Percentiles rank a stretch among this genome's conserved stretches.
Evolutionary conservation across 495 filamentous ascomycete species (phyloP).

Genomic region (Aspergillus hancockii): DNA sequence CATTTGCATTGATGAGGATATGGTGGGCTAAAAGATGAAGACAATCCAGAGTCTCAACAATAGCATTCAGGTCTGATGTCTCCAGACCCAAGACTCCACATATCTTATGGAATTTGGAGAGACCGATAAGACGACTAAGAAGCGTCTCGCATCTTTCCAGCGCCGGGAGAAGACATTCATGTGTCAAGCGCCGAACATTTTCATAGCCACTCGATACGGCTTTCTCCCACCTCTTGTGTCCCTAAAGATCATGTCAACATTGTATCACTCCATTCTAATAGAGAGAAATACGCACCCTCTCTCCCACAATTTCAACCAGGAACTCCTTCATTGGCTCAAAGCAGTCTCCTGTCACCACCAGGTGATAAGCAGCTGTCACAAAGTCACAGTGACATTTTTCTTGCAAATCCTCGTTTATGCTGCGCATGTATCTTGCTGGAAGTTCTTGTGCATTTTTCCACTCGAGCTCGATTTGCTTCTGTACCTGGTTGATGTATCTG

Average conservation of each 20-base stretch:
- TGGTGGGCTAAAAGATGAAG: constrained; percentile 72
- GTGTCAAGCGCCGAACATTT: constrained; percentile 72
- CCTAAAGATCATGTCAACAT: constrained; percentile 51
- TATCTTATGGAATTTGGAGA: constrained; percentile 77
- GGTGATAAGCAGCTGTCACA: constrained; percentile 77
- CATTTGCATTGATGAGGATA: constrained; percentile 67
- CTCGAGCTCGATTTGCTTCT: constrained; percentile 71
- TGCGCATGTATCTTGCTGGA: constrained; percentile 71
- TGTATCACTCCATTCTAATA: not conserved
- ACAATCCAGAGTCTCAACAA: constrained; percentile 72
- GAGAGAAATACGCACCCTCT: constrained; percentile 59
- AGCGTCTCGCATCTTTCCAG: constrained; percentile 82
- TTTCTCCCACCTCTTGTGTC: constrained; percentile 95
- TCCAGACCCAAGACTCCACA: constrained; percentile 66
- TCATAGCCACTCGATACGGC: constrained; percentile 74
- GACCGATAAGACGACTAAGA: constrained; percentile 78
- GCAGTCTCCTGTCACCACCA: constrained; percentile 82
- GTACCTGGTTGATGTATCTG: constrained; percentile 75
- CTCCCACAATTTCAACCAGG: constrained; percentile 81
- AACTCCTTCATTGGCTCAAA: constrained; percentile 79
- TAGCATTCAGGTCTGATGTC: constrained; percentile 54
- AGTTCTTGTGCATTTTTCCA: constrained; percentile 83
- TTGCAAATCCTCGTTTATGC: constrained; percentile 64
- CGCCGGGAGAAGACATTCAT: constrained; percentile 85
- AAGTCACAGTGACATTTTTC: constrained; percentile 64